Evolutionary conservation across 192 early-diverging fungal species (phyloP).

Genomic region (Rhizophagus prolifer): DNA sequence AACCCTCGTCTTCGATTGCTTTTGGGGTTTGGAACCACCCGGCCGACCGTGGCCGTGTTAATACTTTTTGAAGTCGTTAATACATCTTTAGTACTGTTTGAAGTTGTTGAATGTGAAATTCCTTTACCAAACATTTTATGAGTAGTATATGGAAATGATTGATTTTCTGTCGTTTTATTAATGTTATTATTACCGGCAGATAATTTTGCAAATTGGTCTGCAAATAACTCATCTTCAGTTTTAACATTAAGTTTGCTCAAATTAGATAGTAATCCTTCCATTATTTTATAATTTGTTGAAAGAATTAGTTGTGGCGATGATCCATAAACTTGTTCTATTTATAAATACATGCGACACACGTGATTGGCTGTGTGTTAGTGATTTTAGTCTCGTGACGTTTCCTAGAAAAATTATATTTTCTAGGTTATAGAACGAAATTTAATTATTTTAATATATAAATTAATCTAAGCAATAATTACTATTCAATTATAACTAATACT

Average conservation of each 20-base stretch:
- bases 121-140: background rate
- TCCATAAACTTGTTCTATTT: too few species aligned
- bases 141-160: background rate
- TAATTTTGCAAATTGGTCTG: background rate
- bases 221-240: background rate
- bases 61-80: background rate
- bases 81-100: too few species aligned
- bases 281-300: background rate
- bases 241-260: background rate
- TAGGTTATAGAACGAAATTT: too few species aligned
- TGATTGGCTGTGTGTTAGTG: too few species aligned
- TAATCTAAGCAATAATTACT: too few species aligned
- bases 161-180: background rate
- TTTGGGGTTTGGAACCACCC: background rate
- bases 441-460: too few species aligned
- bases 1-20: background rate
- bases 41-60: background rate
- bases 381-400: too few species aligned
- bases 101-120: background rate
- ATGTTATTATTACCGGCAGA: background rate
- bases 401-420: too few species aligned
- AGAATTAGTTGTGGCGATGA: too few species aligned
- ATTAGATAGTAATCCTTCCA: background rate
- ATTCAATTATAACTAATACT: too few species aligned
- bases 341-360: too few species aligned